A percentile compares a stretch with the other conserved stretches of the same genome.
Conservation (phyloP, 2,329 filamentous ascomycete species). For the Aspergillus spinulosporus region DNA sequence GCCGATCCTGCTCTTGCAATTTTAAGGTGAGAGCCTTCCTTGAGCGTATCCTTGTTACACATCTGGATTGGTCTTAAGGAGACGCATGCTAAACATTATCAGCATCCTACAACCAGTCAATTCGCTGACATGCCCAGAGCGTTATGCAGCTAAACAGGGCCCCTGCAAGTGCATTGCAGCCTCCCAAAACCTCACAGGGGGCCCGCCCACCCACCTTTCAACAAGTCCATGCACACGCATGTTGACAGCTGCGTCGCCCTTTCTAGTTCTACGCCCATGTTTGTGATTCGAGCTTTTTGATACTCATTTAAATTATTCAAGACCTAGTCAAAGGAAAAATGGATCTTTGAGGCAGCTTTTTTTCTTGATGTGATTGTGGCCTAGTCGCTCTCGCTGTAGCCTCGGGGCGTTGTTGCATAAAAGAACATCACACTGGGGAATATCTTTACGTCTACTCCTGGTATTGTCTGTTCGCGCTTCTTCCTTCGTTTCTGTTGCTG, state of each 20-base stretch:
- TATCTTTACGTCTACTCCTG: background rate
- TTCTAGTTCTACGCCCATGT: conserved; percentile 11
- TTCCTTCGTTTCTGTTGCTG: conserved; percentile 7
- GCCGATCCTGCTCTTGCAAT: conserved; percentile 21
- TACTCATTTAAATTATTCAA: background rate
- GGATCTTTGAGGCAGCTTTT: background rate
- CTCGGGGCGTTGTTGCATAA: no score
- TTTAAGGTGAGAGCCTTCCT: conserved; percentile 30
- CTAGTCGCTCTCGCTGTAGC: background rate
- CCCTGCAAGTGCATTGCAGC: conserved; percentile 20
- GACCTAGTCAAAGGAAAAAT: background rate
- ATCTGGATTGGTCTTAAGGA: conserved; percentile 29
- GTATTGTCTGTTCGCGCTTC: background rate
- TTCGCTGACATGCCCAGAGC: conserved; percentile 20
- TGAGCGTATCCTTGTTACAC: conserved; percentile 17
- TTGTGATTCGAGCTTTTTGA: background rate
- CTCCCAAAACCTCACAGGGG: conserved; percentile 15
- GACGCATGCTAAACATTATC: conserved; percentile 28
- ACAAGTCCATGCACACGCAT: conserved; percentile 28
- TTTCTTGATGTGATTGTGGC: background rate
- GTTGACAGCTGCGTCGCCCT: conserved; percentile 21
- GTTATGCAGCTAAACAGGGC: conserved; percentile 33
- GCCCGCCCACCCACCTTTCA: conserved; percentile 14
- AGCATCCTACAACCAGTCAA: conserved; percentile 29
- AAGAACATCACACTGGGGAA: no score